phyloP scores from a whole-genome alignment of 2,329 filamentous ascomycete species.

The Nigrograna mackinnonii region DNA sequence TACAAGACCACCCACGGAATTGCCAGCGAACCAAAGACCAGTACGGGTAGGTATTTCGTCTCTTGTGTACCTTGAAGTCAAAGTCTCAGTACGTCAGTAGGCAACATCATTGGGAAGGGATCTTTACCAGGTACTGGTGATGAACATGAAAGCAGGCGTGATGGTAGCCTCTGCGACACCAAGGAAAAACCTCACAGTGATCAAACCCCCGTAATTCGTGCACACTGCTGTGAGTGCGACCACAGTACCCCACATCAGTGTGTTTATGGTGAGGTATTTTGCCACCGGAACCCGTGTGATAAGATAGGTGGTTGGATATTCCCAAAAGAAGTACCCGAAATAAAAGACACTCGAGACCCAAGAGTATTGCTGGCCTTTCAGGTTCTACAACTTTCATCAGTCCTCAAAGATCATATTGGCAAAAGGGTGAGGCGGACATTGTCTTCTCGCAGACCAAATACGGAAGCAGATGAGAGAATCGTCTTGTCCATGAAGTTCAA shows the following conservation, averaged over 20 bases:
- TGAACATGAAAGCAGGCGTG: slow-evolving; percentile 25
- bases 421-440: slow-evolving; percentile 6
- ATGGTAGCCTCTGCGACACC: slow-evolving; percentile 22
- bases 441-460: slow-evolving; percentile 53
- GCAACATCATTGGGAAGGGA: neutral
- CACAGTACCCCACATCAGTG: slow-evolving; percentile 31
- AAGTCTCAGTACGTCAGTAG: neutral
- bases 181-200: slow-evolving; percentile 17
- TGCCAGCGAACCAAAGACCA: slow-evolving; percentile 47
- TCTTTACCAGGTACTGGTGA: slow-evolving; percentile 24
- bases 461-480: slow-evolving; percentile 51
- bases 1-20: slow-evolving; percentile 18
- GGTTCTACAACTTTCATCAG: slow-evolving; percentile 38
- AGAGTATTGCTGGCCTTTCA: slow-evolving; percentile 59
- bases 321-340: slow-evolving; percentile 44
- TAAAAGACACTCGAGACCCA: slow-evolving; percentile 62
- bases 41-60: slow-evolving; percentile 38
- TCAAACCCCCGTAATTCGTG: slow-evolving; percentile 15
- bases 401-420: neutral
- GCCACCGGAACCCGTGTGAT: slow-evolving; percentile 23
- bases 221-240: slow-evolving; percentile 39
- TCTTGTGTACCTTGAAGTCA: slow-evolving; percentile 40
- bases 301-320: slow-evolving; percentile 21
- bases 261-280: slow-evolving; percentile 20
- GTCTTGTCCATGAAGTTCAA: slow-evolving; percentile 67